These are phyloP conservation scores for Reticulascus tulasneorum DNA, from an alignment of 2,329 filamentous ascomycete species.

Conservation along the genomic window DNA sequence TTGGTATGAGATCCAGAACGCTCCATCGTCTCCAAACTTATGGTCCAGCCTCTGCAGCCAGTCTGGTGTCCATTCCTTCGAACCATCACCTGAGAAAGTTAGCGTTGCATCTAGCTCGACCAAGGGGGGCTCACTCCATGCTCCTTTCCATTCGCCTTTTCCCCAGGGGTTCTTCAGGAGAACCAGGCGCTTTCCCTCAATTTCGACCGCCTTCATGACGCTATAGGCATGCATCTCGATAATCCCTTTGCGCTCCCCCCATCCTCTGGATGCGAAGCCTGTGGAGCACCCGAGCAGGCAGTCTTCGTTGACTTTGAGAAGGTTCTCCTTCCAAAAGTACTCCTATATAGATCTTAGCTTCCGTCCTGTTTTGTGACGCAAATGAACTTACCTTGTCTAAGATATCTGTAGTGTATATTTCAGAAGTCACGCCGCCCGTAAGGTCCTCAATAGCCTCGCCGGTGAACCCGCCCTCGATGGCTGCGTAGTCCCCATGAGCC, in stretches of 20 bases:
- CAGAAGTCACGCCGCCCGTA: slow-evolving; percentile 62
- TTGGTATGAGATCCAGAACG: slow-evolving; percentile 42
- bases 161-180: slow-evolving; percentile 77
- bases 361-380: not conserved
- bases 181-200: slow-evolving; percentile 59
- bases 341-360: too few species aligned
- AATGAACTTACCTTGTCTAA: slow-evolving; percentile 63
- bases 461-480: slow-evolving; percentile 68
- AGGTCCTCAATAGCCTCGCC: slow-evolving; percentile 58
- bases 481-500: slow-evolving; percentile 72
- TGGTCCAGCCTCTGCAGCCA: slow-evolving; percentile 66
- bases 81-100: slow-evolving; percentile 54
- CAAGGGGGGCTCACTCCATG: slow-evolving; percentile 53
- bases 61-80: slow-evolving; percentile 68
- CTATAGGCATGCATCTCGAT: slow-evolving; percentile 58
- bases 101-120: slow-evolving; percentile 6
- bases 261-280: slow-evolving; percentile 40
- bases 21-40: slow-evolving; percentile 65
- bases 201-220: slow-evolving; percentile 54
- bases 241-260: slow-evolving; percentile 52
- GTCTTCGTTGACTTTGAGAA: slow-evolving; percentile 73
- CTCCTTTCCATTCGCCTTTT: slow-evolving; percentile 72
- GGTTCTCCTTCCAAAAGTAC: slow-evolving; percentile 71
- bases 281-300: slow-evolving; percentile 66
- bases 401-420: slow-evolving; percentile 64